A percentile compares a stretch with the other conserved stretches of the same genome.
phyloP scores from a whole-genome alignment of 768 basidiomycete species.

The Agrocybe chaxingu region DNA sequence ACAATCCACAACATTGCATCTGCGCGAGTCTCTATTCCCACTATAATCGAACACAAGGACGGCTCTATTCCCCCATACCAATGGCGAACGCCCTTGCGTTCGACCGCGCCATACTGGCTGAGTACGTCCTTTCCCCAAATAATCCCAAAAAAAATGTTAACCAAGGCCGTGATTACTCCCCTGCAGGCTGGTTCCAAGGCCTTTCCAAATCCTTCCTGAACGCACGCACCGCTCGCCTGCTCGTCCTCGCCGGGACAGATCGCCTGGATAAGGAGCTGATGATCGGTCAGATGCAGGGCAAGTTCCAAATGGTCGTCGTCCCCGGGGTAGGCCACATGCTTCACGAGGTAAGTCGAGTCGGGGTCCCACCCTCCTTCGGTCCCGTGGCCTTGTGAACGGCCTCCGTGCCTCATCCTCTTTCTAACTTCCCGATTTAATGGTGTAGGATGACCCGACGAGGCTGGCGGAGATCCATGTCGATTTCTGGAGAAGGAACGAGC shows the following conservation, averaged over 20 bases:
- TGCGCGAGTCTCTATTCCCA: constrained; percentile 86
- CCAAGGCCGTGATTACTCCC: too few relatives aligned
- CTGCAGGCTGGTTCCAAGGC: constrained; percentile 84
- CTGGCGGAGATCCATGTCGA: constrained; percentile 80
- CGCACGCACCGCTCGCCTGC: constrained; percentile 75
- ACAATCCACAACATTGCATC: constrained; percentile 80
- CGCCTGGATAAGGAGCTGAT: constrained; percentile 89
- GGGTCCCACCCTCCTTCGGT: neutral
- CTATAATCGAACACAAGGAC: constrained; percentile 57
- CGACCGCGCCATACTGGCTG: constrained; percentile 87
- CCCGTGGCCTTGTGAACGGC: neutral
- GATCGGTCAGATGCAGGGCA: constrained; percentile 96
- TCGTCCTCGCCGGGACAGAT: constrained; percentile 91
- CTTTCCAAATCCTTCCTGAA: constrained; percentile 79
- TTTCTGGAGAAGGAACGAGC: constrained; percentile 90
- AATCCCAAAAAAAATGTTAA: too few relatives aligned
- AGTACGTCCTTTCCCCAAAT: constrained; percentile 43
- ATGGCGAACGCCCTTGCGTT: constrained; percentile 84
- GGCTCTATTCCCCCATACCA: constrained; percentile 40
- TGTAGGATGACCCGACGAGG: constrained; percentile 81
- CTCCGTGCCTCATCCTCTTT: neutral
- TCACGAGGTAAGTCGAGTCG: constrained; percentile 66
- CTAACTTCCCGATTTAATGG: neutral
- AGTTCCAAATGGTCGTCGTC: constrained; percentile 91
- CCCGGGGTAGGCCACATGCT: constrained; percentile 89